Conservation (phyloP, 2,329 filamentous ascomycete species). For the Fusarium sp. region DNA sequence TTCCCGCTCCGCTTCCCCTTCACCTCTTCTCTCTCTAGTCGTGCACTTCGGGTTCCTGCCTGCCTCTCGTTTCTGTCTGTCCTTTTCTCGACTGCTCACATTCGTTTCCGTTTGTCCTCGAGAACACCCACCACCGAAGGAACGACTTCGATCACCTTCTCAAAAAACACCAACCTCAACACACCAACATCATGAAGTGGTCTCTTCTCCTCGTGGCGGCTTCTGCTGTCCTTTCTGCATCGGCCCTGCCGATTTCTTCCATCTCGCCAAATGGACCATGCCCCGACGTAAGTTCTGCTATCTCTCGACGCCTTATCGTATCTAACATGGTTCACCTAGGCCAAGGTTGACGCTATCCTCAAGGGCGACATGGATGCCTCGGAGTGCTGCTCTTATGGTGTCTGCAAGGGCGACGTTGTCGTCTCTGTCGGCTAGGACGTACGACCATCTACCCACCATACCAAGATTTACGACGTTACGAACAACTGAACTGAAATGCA, state of each 20-base stretch:
- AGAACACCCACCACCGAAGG: background rate
- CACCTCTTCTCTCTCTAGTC: background rate
- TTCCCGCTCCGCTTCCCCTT: background rate
- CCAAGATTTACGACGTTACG: slow-evolving; percentile 35
- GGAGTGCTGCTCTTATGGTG: slow-evolving; percentile 62
- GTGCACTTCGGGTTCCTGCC: background rate
- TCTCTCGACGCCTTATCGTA: background rate
- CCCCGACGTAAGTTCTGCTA: slow-evolving; percentile 42
- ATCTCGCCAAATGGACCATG: slow-evolving; percentile 49
- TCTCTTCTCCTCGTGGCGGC: slow-evolving; percentile 30
- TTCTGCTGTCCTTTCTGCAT: slow-evolving; percentile 22
- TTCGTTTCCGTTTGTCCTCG: background rate
- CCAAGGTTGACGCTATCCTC: slow-evolving; percentile 55
- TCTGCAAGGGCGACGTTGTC: slow-evolving; percentile 60
- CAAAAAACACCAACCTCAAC: background rate
- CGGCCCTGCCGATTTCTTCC: slow-evolving; percentile 39
- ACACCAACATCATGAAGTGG: slow-evolving; percentile 36
- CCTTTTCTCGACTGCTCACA: background rate
- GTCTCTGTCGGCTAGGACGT: slow-evolving; percentile 52
- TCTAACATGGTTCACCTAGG: slow-evolving; percentile 34
- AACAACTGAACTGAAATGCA: slow-evolving; percentile 12
- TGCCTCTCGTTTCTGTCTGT: background rate
- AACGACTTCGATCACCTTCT: background rate
- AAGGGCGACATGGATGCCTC: slow-evolving; percentile 57
- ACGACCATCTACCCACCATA: background rate